Evolutionary conservation across 495 filamentous ascomycete genomes (phyloP), one percentile per base, ranked within the genome.

Genomic region (Thermothielavioides terrestris): DNA sequence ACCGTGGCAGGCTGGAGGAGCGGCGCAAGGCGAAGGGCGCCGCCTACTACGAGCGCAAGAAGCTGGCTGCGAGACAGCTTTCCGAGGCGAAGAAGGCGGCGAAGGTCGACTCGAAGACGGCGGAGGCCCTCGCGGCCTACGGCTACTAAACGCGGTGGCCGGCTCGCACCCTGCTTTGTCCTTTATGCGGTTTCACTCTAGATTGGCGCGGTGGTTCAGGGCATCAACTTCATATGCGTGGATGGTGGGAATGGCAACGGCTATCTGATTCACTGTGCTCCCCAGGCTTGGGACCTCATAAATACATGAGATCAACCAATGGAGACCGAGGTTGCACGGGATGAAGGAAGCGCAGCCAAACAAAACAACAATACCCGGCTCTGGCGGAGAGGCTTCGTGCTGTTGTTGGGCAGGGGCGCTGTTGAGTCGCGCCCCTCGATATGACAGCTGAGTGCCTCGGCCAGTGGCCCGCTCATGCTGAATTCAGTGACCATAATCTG

Each of bases 21-120:
- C 82, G 90, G 74, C 83, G 92, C 76, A 98, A 98, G 80, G 89
- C 91, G 71, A 97, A 97, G 84, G 87, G 89, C 66, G 82, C 85
- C 63, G 92, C 92, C 68, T 98, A 96, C 85, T 98, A 98, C 81
- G 88, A 89, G 77, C 88, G 89, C 80, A 98, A 96, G 92, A 94
- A 94, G 89, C 79, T 83, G 48, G 84, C 85, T 61, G 81, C 83
- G 69, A 89, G 83, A 79, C 86, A 88, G 76, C 77, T 95, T 50
- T 77, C 81, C 59, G 86, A 95, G 69, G 91, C 92, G 62, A 80
- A 92, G 79, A 88, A 90, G 84, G 84, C 74, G 68, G 89, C 89
- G 52, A 88, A 79, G 67, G 85, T 94, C 72, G 83, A 90, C 77
- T 80, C 61, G 62, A 77, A 78, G 76, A 76, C 71, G 61, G 61